A percentile compares a stretch with the other conserved stretches of the same genome.
phyloP scores from a whole-genome alignment of 2,329 filamentous ascomycete species.

The Epicoccum sorghinum region DNA sequence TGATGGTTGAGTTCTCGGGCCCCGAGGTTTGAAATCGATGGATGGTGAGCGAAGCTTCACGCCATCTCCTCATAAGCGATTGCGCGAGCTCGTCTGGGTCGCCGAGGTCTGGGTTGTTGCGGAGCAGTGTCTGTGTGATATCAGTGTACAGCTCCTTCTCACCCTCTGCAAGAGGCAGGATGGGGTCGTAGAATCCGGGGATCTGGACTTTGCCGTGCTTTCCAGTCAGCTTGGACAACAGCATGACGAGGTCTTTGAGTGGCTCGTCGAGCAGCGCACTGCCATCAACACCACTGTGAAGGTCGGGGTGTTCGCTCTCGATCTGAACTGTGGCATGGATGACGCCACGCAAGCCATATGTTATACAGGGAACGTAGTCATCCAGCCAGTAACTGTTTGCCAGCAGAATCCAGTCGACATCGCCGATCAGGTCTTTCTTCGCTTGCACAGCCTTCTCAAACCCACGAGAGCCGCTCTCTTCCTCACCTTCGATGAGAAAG shows the following conservation, averaged over 20 bases:
- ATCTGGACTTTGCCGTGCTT: constrained; percentile 81
- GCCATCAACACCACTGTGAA: constrained; percentile 96
- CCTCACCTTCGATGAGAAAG: constrained; percentile 95
- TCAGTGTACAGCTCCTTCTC: constrained; percentile 84
- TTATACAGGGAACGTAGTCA: constrained; percentile 92
- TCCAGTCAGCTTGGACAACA: constrained; percentile 83
- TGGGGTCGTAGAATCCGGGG: constrained; percentile 85
- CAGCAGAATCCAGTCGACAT: constrained; percentile 91
- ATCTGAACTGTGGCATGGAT: constrained; percentile 91
- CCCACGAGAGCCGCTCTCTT: constrained; percentile 90
- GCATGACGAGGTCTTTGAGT: constrained; percentile 84
- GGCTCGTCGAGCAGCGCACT: constrained; percentile 89
- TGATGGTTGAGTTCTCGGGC: constrained; percentile 84
- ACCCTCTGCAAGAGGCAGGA: constrained; percentile 74
- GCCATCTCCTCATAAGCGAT: constrained; percentile 91
- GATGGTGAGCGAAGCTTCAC: constrained; percentile 91
- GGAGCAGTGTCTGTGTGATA: constrained; percentile 77
- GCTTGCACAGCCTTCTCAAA: constrained; percentile 82
- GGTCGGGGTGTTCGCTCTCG: constrained; percentile 82
- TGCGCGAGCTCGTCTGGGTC: constrained; percentile 74
- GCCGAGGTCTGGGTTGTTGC: constrained; percentile 69
- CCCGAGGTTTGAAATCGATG: constrained; percentile 93
- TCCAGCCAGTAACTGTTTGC: constrained; percentile 99
- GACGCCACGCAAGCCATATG: constrained; percentile 91
- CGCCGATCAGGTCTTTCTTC: constrained; percentile 83